Evolutionary conservation across 306 rosid species (phyloP).

Genomic region (Benincasa hispida): DNA sequence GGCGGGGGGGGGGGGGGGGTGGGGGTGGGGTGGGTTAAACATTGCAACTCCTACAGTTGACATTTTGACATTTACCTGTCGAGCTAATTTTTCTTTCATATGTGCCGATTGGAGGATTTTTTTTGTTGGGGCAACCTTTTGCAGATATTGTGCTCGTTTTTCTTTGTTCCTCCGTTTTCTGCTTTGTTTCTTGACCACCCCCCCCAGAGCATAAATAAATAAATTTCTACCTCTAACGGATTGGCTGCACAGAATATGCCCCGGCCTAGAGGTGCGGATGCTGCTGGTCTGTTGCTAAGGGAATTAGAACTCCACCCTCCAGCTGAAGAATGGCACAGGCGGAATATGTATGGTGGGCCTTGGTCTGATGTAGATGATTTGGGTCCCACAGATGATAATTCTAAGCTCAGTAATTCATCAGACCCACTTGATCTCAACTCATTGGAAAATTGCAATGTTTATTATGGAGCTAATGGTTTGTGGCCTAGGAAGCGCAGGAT

Average conservation of each 20-base stretch:
- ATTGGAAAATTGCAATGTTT: conserved; percentile 42
- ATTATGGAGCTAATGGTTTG: conserved; percentile 49
- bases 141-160: background rate
- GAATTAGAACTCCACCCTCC: conserved; percentile 96
- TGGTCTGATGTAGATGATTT: conserved; percentile 65
- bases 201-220: background rate
- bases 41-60: background rate
- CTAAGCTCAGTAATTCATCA: conserved; percentile 44
- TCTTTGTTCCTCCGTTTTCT: background rate
- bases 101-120: background rate
- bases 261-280: conserved; percentile 92
- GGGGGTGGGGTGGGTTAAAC: no score
- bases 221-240: conserved; percentile 5
- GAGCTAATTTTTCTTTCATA: background rate
- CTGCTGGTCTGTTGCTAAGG: conserved; percentile 83
- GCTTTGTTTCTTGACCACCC: background rate
- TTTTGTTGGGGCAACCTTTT: background rate
- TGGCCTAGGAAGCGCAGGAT: conserved; percentile 99
- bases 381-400: conserved; percentile 40
- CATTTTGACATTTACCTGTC: background rate
- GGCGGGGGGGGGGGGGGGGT: no score
- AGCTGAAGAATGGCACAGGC: conserved; percentile 92
- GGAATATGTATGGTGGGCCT: conserved; percentile 80
- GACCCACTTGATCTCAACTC: conserved; percentile 50
- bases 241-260: conserved; percentile 62